phyloP scores from a whole-genome alignment of 1,284 basidiomycete species.

The Papiliotrema flavescens region DNA sequence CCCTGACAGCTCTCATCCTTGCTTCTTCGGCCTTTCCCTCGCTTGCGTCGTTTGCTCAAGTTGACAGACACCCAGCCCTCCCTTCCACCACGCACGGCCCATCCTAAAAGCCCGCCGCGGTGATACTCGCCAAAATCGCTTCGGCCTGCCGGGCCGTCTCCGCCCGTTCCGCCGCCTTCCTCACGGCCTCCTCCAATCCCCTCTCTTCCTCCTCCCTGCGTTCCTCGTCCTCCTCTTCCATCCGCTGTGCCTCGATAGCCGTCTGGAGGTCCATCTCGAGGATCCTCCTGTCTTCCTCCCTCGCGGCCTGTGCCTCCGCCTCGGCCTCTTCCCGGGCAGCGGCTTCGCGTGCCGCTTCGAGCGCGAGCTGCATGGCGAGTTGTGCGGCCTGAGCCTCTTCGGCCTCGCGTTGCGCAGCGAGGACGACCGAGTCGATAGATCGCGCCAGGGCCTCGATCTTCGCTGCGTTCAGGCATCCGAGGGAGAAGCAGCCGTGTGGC shows the following conservation, averaged over 20 bases:
- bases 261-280: conserved; percentile 40
- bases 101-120: conserved; percentile 5
- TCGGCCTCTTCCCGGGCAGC: conserved; percentile 39
- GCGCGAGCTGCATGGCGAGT: conserved; percentile 37
- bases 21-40: not conserved
- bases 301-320: conserved; percentile 28
- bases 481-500: conserved; percentile 43
- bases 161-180: conserved; percentile 35
- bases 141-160: conserved; percentile 42
- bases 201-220: conserved; percentile 30
- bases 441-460: conserved; percentile 44
- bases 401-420: conserved; percentile 35
- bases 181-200: conserved; percentile 33
- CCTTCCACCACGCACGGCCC: not conserved
- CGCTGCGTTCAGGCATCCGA: conserved; percentile 42
- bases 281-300: conserved; percentile 39
- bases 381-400: conserved; percentile 38
- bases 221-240: conserved; percentile 37
- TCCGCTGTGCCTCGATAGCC: conserved; percentile 40
- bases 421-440: conserved; percentile 42
- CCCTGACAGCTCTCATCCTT: not conserved
- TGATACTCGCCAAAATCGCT: conserved; percentile 40
- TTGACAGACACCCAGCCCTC: not conserved
- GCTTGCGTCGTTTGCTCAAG: not conserved
- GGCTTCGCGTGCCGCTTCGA: conserved; percentile 39